Percentiles rank a stretch among this genome's conserved stretches.
These are phyloP conservation scores for Lactarius trivialis DNA, from an alignment of 768 basidiomycete species.

Conservation along the genomic window DNA sequence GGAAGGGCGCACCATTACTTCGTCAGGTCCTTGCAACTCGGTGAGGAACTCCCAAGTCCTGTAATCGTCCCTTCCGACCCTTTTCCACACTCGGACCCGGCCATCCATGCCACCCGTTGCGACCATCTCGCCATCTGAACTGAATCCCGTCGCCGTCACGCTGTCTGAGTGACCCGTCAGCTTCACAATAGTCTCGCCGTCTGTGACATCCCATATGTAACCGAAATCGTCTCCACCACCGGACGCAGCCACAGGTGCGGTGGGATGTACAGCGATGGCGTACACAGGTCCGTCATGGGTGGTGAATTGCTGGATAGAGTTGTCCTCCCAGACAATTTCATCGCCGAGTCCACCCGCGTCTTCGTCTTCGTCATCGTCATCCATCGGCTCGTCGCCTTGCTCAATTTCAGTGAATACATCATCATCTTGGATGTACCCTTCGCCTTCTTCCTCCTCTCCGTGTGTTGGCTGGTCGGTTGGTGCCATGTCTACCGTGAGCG, in stretches of 20 bases:
- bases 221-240: slow-evolving; percentile 95
- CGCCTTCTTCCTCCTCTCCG: slow-evolving; percentile 3
- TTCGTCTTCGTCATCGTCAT: slow-evolving; percentile 45
- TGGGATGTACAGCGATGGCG: slow-evolving; percentile 76
- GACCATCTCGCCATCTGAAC: slow-evolving; percentile 83
- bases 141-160: slow-evolving; percentile 75
- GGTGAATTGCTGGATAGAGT: slow-evolving; percentile 62
- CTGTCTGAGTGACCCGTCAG: slow-evolving; percentile 92
- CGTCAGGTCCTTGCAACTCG: slow-evolving; percentile 88
- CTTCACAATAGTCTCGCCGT: slow-evolving; percentile 73
- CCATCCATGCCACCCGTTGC: slow-evolving; percentile 99
- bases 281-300: slow-evolving; percentile 78
- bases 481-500: slow-evolving; percentile 4
- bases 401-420: slow-evolving; percentile 65
- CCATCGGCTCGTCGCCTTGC: slow-evolving; percentile 66
- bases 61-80: slow-evolving; percentile 70
- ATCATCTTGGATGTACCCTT: slow-evolving; percentile 50
- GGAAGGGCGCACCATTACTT: slow-evolving; percentile 69
- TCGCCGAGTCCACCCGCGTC: slow-evolving; percentile 27
- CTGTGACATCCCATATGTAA: slow-evolving; percentile 86
- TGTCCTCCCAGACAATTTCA: slow-evolving; percentile 41
- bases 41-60: slow-evolving; percentile 91
- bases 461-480: slow-evolving; percentile 4
- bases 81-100: slow-evolving; percentile 83
- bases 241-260: slow-evolving; percentile 73